Evolutionary conservation across 371 early-diverging fungal species (phyloP), one percentile per base, ranked within the genome.

Genomic region (Mucor sp.): DNA sequence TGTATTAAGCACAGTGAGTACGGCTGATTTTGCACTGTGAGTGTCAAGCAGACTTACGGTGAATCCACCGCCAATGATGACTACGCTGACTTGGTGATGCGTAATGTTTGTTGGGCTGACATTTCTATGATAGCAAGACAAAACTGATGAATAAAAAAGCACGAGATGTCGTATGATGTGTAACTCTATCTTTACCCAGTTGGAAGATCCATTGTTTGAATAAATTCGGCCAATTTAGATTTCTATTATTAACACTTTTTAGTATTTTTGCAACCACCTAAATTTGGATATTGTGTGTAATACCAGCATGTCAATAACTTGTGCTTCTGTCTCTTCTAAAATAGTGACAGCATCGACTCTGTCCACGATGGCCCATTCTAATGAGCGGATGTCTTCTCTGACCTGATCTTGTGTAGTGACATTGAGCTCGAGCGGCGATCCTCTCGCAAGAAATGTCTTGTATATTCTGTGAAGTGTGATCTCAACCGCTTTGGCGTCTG

Each of bases 11-110:
- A 4, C 2, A 2, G 5, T 21, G 48, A n/a, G n/a, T 47, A 21
- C 6, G 5, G n/a, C 21, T 47, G n/a, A 15, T 6, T 30, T 6
- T 30, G 30, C 6, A 30, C n/a, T n/a, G n/a, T n/a, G n/a, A n/a
- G 30, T 30, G 30, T 30, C 33, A 33, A 21, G 9, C 8, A 47
- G n/a, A 23, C 48, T 56, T 78, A 78, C 78, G 23, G 78, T 78
- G 44, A 78, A 78, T 39, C 78, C 78, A 57, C 78, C 78, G 27
- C 78, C 78, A 33, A 78, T 56, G 62, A 78, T 75, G 4, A 66
- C 69, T 19, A 78, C 74, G 9, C 71, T 60, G 35, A 74, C 69
- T 58, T 75, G 75, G 17, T 71, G 56, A 4, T 67, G 62, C 53
- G 65, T 50, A 32, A 66, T 63, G 2, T 47, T 28, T 25, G 65